These are phyloP conservation scores for Termitomyces sp. DNA, from an alignment of 768 basidiomycete genomes.

Conservation along the genomic window DNA sequence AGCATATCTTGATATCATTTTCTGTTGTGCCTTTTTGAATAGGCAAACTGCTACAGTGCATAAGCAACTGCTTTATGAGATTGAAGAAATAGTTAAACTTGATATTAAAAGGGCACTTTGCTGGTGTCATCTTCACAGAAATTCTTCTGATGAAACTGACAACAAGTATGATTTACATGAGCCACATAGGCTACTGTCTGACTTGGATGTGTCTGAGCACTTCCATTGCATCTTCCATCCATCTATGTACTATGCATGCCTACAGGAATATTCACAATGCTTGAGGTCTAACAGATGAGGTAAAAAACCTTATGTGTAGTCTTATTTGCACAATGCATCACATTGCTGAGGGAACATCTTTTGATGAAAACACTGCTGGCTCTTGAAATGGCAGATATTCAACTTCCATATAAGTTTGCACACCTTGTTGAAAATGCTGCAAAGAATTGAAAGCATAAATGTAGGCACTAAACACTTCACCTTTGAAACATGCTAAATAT, in stretches of 20 bases:
- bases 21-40: slow-evolving; percentile 3
- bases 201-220: slow-evolving; percentile 18
- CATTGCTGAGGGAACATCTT: too few relatives aligned
- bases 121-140: slow-evolving; percentile 19
- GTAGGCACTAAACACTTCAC: neutral
- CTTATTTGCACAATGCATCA: too few relatives aligned
- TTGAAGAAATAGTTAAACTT: slow-evolving; percentile 15
- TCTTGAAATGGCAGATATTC: neutral
- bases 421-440: too few relatives aligned
- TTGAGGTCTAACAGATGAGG: slow-evolving; percentile 4
- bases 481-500: neutral
- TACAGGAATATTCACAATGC: slow-evolving; percentile 17
- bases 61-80: slow-evolving; percentile 8
- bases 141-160: slow-evolving; percentile 2
- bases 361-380: neutral
- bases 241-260: slow-evolving; percentile 17
- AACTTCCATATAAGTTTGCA: too few relatives aligned
- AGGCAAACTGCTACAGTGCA: slow-evolving; percentile 16
- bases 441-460: slow-evolving; percentile 1
- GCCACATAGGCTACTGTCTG: slow-evolving; percentile 6
- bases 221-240: slow-evolving; percentile 14
- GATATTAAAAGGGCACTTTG: slow-evolving; percentile 15
- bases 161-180: slow-evolving; percentile 18
- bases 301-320: slow-evolving; percentile 17
- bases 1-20: neutral